Conservation (phyloP, 768 basidiomycete genomes). For the Bullera alba region DNA sequence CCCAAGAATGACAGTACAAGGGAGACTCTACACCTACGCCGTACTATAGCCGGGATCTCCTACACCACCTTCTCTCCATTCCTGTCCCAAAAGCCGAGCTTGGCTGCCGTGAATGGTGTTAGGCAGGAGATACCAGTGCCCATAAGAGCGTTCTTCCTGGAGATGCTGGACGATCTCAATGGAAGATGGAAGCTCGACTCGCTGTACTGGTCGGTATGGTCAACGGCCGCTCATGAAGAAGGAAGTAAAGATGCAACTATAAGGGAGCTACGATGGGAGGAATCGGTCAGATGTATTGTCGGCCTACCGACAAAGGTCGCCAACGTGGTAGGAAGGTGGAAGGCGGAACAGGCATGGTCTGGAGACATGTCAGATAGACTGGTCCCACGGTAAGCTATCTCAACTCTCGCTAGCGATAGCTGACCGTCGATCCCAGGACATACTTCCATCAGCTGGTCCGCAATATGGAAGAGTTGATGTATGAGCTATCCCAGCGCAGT, state of each 20-base stretch:
- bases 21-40: neutral
- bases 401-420: neutral
- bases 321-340: conserved; percentile 56
- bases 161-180: conserved; percentile 55
- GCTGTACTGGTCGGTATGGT: conserved; percentile 54
- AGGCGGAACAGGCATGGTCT: conserved; percentile 35
- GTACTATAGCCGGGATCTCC: conserved; percentile 40
- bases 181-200: conserved; percentile 64
- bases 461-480: conserved; percentile 32
- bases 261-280: conserved; percentile 58
- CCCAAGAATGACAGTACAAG: conserved; percentile 1
- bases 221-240: conserved; percentile 22
- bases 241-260: conserved; percentile 6
- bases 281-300: conserved; percentile 60
- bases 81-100: conserved; percentile 46
- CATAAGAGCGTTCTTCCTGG: conserved; percentile 49
- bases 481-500: conserved; percentile 22
- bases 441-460: conserved; percentile 20
- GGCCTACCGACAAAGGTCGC: conserved; percentile 70
- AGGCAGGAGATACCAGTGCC: too few species aligned
- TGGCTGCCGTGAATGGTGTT: too few species aligned
- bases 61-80: conserved; percentile 61
- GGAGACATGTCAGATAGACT: conserved; percentile 51
- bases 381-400: conserved; percentile 44
- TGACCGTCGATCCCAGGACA: conserved; percentile 14